Percentiles rank a stretch among this genome's conserved stretches.
These are phyloP conservation scores for Corniculantispora saksenae DNA, from an alignment of 2,329 filamentous ascomycete species.

Conservation along the genomic window DNA sequence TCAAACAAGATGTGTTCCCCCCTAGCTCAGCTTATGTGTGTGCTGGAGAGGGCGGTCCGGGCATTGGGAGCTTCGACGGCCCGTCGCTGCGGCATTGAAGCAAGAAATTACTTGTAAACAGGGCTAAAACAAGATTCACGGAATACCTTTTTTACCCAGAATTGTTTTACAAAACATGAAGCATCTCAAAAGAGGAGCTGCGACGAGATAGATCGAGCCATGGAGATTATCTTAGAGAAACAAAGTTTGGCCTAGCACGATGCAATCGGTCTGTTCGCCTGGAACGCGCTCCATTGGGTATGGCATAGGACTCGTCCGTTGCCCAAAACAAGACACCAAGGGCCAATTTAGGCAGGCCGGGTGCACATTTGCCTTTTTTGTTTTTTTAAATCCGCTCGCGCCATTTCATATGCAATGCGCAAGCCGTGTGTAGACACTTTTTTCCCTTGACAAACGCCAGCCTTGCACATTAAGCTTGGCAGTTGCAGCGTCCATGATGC, in stretches of 20 bases:
- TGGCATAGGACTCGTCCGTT: neutral
- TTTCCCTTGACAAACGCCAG: no score
- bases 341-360: neutral
- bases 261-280: neutral
- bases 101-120: neutral
- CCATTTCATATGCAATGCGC: neutral
- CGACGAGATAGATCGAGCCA: neutral
- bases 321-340: neutral
- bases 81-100: no score
- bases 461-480: neutral
- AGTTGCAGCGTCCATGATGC: neutral
- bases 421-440: neutral
- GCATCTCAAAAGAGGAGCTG: neutral
- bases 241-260: neutral
- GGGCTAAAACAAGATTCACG: neutral
- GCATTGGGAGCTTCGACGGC: neutral
- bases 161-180: neutral
- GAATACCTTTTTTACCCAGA: neutral
- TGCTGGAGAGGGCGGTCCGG: neutral
- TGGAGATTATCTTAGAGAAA: neutral
- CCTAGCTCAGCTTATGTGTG: neutral
- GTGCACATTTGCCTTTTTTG: neutral
- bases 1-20: neutral
- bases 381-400: no score
- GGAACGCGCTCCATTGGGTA: neutral